Evolutionary conservation across 164 flowering plant species (phyloP).

Genomic region (Berberis vulgaris): DNA sequence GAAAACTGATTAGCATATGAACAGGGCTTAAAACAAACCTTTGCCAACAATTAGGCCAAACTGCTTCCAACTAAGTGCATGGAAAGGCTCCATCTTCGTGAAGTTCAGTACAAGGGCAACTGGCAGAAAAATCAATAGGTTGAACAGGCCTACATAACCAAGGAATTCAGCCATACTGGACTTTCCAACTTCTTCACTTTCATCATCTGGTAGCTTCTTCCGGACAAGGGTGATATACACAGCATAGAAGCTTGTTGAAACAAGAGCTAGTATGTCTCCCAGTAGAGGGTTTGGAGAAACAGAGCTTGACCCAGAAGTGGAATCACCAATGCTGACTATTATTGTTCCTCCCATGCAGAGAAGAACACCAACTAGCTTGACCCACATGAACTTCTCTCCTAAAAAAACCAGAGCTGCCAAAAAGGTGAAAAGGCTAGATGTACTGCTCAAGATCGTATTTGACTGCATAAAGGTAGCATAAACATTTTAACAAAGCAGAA

Average conservation of each 20-base stretch:
- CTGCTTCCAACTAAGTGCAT: conserved; percentile 58
- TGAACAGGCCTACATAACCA: conserved; percentile 87
- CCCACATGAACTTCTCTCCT: conserved; percentile 89
- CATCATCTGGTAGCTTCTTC: conserved; percentile 66
- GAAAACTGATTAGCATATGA: neutral
- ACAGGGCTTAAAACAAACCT: conserved; percentile 39
- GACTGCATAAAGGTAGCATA: conserved; percentile 42
- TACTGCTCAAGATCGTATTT: conserved; percentile 87
- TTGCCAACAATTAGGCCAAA: conserved; percentile 74
- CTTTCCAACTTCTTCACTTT: conserved; percentile 39
- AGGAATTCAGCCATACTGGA: conserved; percentile 93
- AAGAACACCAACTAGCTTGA: conserved; percentile 79
- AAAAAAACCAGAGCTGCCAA: conserved; percentile 68
- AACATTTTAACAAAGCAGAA: conserved; percentile 6
- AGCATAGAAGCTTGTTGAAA: conserved; percentile 78
- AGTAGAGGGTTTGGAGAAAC: conserved; percentile 66
- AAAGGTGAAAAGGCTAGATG: conserved; percentile 92
- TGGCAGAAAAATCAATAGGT: conserved; percentile 80
- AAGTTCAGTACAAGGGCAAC: conserved; percentile 60
- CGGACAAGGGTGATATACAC: conserved; percentile 85
- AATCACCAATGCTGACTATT: conserved; percentile 83
- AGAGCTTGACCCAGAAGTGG: conserved; percentile 26
- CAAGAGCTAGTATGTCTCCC: conserved; percentile 75
- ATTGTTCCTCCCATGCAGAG: conserved; percentile 96
- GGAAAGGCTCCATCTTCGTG: conserved; percentile 59